A percentile compares a stretch with the other conserved stretches of the same genome.
phyloP scores from a whole-genome alignment of 2,329 filamentous ascomycete species.

The Neobulgaria alba region DNA sequence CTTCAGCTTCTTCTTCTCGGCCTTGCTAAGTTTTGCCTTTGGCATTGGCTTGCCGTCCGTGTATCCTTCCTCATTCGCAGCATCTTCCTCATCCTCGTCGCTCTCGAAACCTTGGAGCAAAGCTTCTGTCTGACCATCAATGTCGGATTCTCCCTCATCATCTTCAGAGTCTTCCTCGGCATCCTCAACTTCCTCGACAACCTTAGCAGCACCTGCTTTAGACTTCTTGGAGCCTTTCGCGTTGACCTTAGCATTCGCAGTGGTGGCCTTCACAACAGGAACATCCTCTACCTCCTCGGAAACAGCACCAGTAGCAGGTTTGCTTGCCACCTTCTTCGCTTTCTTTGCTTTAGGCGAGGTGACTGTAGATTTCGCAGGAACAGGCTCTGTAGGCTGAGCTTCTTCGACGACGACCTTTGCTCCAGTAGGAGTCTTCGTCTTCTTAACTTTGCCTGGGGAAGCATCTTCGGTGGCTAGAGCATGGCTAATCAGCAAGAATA shows the following conservation, averaged over 20 bases:
- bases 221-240: no score
- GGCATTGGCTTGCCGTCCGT: conserved; percentile 37
- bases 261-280: no score
- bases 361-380: no score
- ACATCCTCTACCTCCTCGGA: no score
- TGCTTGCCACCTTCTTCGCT: conserved; percentile 12
- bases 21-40: conserved; percentile 33
- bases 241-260: no score
- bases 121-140: conserved; percentile 44
- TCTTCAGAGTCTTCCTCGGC: conserved; percentile 4
- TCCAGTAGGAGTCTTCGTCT: conserved; percentile 25
- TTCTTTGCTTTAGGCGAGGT: no score
- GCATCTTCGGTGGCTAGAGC: conserved; percentile 25
- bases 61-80: conserved; percentile 30
- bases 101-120: conserved; percentile 48
- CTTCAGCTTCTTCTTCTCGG: conserved; percentile 41
- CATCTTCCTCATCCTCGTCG: conserved; percentile 39
- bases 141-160: conserved; percentile 23
- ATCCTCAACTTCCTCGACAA: not conserved
- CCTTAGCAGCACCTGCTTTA: conserved; percentile 6
- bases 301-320: no score
- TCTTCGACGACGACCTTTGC: conserved; percentile 19
- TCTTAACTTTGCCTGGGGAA: conserved; percentile 26
- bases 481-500: conserved; percentile 1
- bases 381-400: not conserved